phyloP scores from a whole-genome alignment of 2,329 filamentous ascomycete genomes.

The Colletotrichum graminicola region DNA sequence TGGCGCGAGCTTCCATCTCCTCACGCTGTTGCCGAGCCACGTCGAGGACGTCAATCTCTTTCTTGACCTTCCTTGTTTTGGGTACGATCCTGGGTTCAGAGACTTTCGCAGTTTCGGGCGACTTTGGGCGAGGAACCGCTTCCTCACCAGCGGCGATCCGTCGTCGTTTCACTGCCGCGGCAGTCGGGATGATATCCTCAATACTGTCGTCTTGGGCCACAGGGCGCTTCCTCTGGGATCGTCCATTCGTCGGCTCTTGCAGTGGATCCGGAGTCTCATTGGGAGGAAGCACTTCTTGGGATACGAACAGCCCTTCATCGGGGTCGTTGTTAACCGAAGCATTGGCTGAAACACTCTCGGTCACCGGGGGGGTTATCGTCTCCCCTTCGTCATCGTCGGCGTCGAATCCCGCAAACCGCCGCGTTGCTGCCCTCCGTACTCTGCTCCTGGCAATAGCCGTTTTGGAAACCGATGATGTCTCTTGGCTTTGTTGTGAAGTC shows the following conservation, averaged over 20 bases:
- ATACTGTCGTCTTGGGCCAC: conserved; percentile 69
- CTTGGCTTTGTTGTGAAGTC: conserved; percentile 29
- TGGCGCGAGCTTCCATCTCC: conserved; percentile 74
- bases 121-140: conserved; percentile 52
- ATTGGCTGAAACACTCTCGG: conserved; percentile 14
- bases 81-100: conserved; percentile 44
- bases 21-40: conserved; percentile 71
- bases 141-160: conserved; percentile 71
- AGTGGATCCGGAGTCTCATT: conserved; percentile 42
- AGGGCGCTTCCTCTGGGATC: conserved; percentile 60
- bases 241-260: conserved; percentile 42
- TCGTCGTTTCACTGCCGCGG: conserved; percentile 83
- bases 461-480: conserved; percentile 41
- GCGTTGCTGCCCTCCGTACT: conserved; percentile 47
- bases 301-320: conserved; percentile 67
- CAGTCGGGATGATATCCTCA: conserved; percentile 80
- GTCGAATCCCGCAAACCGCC: conserved; percentile 82
- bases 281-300: conserved; percentile 55
- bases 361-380: conserved; percentile 48
- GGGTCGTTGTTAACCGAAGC: conserved; percentile 45
- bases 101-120: conserved; percentile 46
- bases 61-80: conserved; percentile 63
- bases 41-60: conserved; percentile 77
- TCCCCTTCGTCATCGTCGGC: conserved; percentile 57
- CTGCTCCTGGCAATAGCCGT: conserved; percentile 44